Conservation (phyloP, 805 yeast genomes). For the Zygoascus bituminiphila region DNA sequence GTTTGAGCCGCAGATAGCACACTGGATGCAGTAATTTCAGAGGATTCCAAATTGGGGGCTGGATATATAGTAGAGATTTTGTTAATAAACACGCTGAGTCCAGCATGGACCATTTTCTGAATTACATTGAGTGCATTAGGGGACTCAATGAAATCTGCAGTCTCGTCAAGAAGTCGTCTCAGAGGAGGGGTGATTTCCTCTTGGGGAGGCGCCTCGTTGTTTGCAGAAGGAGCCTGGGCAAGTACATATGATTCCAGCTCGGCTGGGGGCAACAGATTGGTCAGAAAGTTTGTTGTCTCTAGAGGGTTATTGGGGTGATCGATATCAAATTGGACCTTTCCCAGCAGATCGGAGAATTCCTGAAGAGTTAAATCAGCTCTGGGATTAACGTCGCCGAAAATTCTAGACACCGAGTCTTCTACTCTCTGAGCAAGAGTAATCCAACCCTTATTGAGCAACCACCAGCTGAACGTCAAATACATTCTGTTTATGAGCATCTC, state of each 20-base stretch:
- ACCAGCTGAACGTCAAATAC: conserved; percentile 84
- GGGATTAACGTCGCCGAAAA: conserved; percentile 60
- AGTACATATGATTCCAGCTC: conserved; percentile 46
- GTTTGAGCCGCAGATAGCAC: conserved; percentile 1
- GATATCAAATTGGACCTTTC: conserved; percentile 29
- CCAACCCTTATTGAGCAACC: conserved; percentile 89
- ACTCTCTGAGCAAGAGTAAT: conserved; percentile 44
- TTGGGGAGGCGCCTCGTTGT: conserved; percentile 7
- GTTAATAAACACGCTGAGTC: conserved; percentile 40
- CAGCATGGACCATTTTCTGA: conserved; percentile 35
- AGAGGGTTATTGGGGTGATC: conserved; percentile 20
- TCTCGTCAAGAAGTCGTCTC: conserved; percentile 35
- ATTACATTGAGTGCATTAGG: conserved; percentile 34
- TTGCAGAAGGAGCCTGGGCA: conserved; percentile 36
- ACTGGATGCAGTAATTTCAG: background rate
- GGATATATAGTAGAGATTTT: conserved; percentile 23
- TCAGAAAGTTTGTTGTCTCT: conserved; percentile 20
- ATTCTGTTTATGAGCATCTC: conserved; percentile 52
- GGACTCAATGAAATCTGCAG: conserved; percentile 35
- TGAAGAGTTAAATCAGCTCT: conserved; percentile 58
- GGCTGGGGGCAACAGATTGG: conserved; percentile 42
- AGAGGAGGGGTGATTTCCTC: conserved; percentile 20
- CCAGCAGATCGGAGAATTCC: conserved; percentile 41
- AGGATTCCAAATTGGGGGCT: conserved; percentile 4
- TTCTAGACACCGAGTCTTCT: conserved; percentile 47